A percentile compares a stretch with the other conserved stretches of the same genome.
phyloP scores from a whole-genome alignment of 495 filamentous ascomycete species.

The Daldinia loculata region DNA sequence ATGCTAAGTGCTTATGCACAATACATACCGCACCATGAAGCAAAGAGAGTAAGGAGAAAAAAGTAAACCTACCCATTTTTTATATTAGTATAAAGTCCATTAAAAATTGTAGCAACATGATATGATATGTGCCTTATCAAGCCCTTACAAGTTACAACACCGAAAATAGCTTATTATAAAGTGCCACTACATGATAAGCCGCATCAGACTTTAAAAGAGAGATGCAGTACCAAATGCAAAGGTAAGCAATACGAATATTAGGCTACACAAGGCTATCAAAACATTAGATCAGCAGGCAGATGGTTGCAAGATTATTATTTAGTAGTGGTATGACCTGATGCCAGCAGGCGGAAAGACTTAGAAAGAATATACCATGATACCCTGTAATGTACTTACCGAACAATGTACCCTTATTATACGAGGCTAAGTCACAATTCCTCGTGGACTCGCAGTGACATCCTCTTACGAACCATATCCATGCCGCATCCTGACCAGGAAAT shows the following conservation, averaged over 20 bases:
- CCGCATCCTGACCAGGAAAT: not conserved
- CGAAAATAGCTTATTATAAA: not conserved
- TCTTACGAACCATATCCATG: not conserved
- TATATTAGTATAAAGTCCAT: not conserved
- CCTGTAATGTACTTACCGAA: not conserved
- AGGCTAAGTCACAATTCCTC: not conserved
- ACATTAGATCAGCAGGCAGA: not conserved
- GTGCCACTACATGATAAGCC: not conserved
- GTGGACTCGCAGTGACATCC: not conserved
- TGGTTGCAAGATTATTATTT: not conserved
- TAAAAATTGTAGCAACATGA: not conserved
- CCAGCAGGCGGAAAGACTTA: not conserved
- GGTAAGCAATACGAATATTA: constrained; percentile 1
- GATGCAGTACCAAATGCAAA: not conserved
- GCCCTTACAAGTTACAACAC: not conserved
- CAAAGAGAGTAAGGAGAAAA: not conserved
- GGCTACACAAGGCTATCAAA: not conserved
- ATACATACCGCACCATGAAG: not conserved
- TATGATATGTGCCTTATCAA: not conserved
- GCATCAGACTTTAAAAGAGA: not conserved
- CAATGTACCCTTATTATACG: not conserved
- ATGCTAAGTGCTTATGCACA: not conserved
- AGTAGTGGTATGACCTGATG: not conserved
- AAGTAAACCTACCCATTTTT: not conserved
- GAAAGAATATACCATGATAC: not conserved